These are phyloP conservation scores for Fusarium drepaniforme DNA, from an alignment of 2,329 filamentous ascomycete species.

Conservation along the genomic window DNA sequence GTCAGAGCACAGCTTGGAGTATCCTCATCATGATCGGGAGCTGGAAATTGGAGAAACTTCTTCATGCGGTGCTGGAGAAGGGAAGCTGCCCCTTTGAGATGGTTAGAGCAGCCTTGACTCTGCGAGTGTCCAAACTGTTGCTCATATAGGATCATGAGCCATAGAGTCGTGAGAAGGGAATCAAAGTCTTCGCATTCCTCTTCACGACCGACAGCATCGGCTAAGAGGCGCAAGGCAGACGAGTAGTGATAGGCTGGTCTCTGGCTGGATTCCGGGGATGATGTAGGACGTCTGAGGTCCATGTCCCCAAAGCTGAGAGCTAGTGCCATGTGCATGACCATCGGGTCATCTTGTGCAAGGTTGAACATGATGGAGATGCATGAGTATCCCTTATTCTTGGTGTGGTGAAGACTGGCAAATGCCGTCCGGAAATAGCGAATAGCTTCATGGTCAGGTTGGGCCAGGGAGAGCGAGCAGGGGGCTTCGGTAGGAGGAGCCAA, in stretches of 20 bases:
- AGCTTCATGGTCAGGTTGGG: not conserved
- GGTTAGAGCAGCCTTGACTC: conserved; percentile 45
- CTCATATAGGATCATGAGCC: conserved; percentile 52
- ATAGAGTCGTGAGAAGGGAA: conserved; percentile 46
- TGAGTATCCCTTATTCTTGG: not conserved
- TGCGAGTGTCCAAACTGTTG: conserved; percentile 50
- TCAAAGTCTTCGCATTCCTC: conserved; percentile 43
- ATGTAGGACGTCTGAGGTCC: not conserved
- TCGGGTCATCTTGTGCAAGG: not conserved
- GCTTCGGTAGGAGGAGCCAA: not conserved
- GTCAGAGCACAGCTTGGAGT: not conserved
- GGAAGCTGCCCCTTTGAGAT: conserved; percentile 48
- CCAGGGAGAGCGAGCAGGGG: not conserved
- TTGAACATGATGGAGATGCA: not conserved
- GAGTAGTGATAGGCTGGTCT: conserved; percentile 43
- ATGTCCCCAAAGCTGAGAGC: not conserved
- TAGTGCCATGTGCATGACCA: not conserved
- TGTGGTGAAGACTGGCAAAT: not conserved
- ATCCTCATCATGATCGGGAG: not conserved
- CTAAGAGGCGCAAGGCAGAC: conserved; percentile 45
- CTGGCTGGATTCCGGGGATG: not conserved
- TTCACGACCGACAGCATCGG: conserved; percentile 39
- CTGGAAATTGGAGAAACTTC: not conserved
- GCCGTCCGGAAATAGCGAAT: not conserved
- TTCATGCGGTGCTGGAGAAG: conserved; percentile 44